These are phyloP conservation scores for Dissoconium aciculare DNA, from an alignment of 2,329 filamentous ascomycete genomes.

Conservation along the genomic window DNA sequence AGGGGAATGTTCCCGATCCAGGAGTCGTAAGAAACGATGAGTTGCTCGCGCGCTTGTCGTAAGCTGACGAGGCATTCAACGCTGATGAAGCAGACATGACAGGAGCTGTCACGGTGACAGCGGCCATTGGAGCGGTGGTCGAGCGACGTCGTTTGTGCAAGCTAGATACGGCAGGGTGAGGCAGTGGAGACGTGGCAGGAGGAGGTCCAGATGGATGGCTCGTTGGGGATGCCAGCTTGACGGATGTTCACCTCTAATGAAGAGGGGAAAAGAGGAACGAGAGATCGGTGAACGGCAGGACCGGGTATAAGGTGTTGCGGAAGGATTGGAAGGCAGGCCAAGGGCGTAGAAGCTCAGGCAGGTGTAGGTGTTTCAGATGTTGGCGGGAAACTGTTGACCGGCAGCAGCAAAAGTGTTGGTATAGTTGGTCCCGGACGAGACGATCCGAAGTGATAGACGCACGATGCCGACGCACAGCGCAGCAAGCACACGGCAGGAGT, in stretches of 20 bases:
- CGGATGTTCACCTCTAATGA: conserved; percentile 11
- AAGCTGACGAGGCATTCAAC: conserved; percentile 23
- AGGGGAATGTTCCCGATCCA: conserved; percentile 44
- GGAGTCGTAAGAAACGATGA: conserved; percentile 36
- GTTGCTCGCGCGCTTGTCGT: conserved; percentile 26
- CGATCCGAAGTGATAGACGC: background rate
- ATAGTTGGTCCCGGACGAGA: background rate
- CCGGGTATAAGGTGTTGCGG: background rate
- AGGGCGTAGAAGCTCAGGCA: background rate
- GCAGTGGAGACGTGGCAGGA: too few species aligned
- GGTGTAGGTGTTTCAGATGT: background rate
- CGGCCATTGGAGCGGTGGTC: conserved; percentile 13
- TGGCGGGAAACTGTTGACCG: background rate
- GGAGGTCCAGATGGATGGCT: conserved; percentile 22
- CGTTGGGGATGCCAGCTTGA: conserved; percentile 14
- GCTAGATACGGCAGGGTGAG: conserved; percentile 17
- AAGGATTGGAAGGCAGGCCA: too few species aligned
- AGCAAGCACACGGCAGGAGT: background rate
- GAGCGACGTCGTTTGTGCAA: conserved; percentile 16
- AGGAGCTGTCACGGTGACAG: conserved; percentile 20
- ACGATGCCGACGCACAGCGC: background rate
- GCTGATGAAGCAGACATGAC: too few species aligned
- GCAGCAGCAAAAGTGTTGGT: conserved; percentile 1
- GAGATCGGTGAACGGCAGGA: background rate
- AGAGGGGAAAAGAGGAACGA: background rate